These are phyloP conservation scores for Fennellomyces sp. DNA, from an alignment of 371 early-diverging fungal genomes.

Conservation along the genomic window DNA sequence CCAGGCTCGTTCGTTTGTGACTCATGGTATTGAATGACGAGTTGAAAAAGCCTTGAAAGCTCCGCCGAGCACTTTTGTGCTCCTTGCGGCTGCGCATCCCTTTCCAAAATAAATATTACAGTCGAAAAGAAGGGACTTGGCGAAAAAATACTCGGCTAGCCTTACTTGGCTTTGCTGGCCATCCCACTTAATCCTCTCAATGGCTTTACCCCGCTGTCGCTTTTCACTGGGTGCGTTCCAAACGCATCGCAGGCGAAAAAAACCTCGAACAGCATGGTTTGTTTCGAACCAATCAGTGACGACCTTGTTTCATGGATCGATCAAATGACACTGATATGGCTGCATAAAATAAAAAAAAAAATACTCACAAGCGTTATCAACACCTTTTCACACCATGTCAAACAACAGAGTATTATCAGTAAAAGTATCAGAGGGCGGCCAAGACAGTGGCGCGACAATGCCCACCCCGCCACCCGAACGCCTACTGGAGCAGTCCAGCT, in stretches of 20 bases:
- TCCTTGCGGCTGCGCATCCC: conserved; percentile 2
- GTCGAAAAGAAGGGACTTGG: too few relatives aligned
- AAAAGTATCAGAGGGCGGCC: not conserved
- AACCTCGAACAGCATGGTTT: not conserved
- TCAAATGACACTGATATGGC: conserved; percentile 4
- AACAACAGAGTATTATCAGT: not conserved
- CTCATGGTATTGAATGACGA: not conserved
- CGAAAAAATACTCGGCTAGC: too few relatives aligned
- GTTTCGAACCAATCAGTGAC: conserved; percentile 4
- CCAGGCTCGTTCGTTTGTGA: conserved; percentile 37
- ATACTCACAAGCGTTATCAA: not conserved
- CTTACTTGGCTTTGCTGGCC: too few relatives aligned
- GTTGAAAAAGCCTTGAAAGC: not conserved
- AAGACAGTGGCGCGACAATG: not conserved
- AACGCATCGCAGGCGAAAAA: not conserved
- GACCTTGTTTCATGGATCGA: not conserved
- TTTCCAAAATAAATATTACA: too few relatives aligned
- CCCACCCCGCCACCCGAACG: not conserved
- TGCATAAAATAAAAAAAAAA: not conserved
- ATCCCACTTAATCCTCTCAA: not conserved
- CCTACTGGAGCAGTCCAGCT: not conserved
- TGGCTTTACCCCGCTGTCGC: not conserved
- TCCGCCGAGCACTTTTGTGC: conserved; percentile 7
- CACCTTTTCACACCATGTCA: not conserved
- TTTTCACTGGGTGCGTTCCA: not conserved